phyloP scores from a whole-genome alignment of 768 basidiomycete species.

The Cystofilobasidium bisporidii region DNA sequence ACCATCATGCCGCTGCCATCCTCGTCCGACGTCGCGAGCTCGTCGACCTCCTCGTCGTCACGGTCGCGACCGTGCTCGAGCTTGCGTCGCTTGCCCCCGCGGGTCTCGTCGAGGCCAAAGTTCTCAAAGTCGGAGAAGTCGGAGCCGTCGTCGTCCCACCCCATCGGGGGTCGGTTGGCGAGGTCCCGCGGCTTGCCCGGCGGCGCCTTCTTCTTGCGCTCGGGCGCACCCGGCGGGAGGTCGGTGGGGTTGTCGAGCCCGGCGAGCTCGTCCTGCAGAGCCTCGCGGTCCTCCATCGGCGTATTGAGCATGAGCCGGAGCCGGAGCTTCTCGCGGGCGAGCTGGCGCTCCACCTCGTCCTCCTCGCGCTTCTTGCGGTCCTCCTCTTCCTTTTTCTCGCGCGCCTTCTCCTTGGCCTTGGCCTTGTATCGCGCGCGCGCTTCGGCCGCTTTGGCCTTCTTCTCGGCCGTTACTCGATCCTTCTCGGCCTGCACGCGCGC shows the following conservation, averaged over 20 bases:
- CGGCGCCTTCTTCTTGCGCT: not conserved
- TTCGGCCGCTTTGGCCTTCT: constrained; percentile 10
- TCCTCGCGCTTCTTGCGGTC: not conserved
- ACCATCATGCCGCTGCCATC: not conserved
- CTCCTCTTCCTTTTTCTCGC: constrained; percentile 4
- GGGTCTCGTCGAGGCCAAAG: constrained; percentile 2
- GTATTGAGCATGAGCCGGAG: not conserved
- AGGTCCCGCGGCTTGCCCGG: not conserved
- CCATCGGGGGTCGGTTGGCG: not conserved
- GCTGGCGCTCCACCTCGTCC: not conserved
- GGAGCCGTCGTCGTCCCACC: not conserved
- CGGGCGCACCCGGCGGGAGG: too few species aligned
- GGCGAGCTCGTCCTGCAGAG: not conserved
- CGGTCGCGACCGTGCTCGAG: not conserved
- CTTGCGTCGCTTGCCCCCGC: not conserved
- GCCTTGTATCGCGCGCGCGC: constrained; percentile 14
- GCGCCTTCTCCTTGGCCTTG: constrained; percentile 4
- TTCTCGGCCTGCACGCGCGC: not conserved
- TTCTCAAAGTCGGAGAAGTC: constrained; percentile 19
- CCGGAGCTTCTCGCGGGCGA: not conserved
- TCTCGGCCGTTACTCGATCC: not conserved
- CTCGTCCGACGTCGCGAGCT: constrained; percentile 1
- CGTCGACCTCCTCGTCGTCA: not conserved
- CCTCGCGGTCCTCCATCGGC: not conserved
- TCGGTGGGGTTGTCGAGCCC: not conserved